Conservation (phyloP, 768 basidiomycete species). For the Tylopilus vinaceipallidus region DNA sequence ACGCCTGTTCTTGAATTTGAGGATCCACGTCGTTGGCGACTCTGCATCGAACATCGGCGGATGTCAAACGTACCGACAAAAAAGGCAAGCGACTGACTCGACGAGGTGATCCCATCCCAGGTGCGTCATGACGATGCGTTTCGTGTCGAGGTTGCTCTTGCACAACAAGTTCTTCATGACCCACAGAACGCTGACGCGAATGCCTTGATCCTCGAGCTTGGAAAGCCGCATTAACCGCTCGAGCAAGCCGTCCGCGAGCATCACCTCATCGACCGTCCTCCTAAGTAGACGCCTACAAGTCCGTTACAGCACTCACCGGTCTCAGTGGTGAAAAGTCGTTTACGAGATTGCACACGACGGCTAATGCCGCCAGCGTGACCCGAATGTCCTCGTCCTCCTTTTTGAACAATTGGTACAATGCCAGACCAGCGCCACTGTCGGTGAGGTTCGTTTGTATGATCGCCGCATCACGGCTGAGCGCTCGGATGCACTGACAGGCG, state of each 20-base stretch:
- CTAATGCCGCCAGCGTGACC: constrained; percentile 68
- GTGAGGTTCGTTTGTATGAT: constrained; percentile 83
- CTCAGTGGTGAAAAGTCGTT: constrained; percentile 83
- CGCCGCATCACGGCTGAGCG: constrained; percentile 73
- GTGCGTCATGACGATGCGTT: constrained; percentile 61
- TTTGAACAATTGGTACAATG: constrained; percentile 60
- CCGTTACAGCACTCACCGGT: constrained; percentile 45
- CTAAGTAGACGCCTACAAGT: neutral
- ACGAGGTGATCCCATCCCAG: constrained; percentile 65
- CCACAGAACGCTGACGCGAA: constrained; percentile 79
- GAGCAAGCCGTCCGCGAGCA: constrained; percentile 68
- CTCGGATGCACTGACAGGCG: constrained; percentile 82
- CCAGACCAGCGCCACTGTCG: constrained; percentile 75
- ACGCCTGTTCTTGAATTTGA: constrained; percentile 67
- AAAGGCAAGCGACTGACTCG: constrained; percentile 40
- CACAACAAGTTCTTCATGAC: constrained; percentile 80
- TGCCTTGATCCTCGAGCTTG: constrained; percentile 47
- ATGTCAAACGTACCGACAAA: neutral
- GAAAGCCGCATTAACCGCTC: constrained; percentile 61
- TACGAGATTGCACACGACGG: constrained; percentile 82
- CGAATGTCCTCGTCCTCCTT: constrained; percentile 62
- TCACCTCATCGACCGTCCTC: constrained; percentile 39
- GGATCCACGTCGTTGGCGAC: constrained; percentile 52
- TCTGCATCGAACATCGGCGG: constrained; percentile 32
- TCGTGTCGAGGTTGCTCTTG: constrained; percentile 58